Conservation (phyloP, 306 rosid species). For the Glycine tomentella region DNA sequence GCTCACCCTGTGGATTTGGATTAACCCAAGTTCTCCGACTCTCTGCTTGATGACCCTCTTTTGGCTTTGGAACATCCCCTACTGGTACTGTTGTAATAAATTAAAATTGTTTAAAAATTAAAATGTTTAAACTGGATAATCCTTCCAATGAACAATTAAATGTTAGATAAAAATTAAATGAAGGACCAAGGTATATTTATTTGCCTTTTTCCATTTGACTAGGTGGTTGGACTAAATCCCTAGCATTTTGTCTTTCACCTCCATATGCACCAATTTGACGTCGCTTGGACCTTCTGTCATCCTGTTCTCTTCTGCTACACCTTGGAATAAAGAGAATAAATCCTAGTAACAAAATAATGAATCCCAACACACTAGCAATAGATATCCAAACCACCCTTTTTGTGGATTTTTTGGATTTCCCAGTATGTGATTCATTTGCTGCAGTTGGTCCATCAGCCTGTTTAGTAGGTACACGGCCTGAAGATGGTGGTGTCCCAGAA, state of each 20-base stretch:
- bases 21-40: conserved; percentile 59
- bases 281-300: conserved; percentile 63
- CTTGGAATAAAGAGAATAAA: conserved; percentile 72
- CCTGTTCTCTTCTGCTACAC: conserved; percentile 63
- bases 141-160: conserved; percentile 17
- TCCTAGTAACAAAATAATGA: conserved; percentile 66
- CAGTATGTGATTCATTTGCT: conserved; percentile 63
- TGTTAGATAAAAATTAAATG: neutral
- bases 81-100: conserved; percentile 58
- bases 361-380: conserved; percentile 62
- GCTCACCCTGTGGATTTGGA: conserved; percentile 62
- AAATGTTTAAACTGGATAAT: neutral
- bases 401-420: conserved; percentile 59
- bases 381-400: conserved; percentile 87
- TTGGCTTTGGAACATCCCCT: conserved; percentile 54
- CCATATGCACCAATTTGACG: conserved; percentile 78
- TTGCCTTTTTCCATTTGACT: conserved; percentile 75
- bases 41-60: conserved; percentile 64
- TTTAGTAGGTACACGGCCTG: conserved; percentile 60
- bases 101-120: conserved; percentile 28
- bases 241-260: conserved; percentile 66
- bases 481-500: conserved; percentile 48
- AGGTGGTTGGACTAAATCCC: conserved; percentile 61
- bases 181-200: conserved; percentile 32
- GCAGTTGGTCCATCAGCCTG: conserved; percentile 79